A percentile compares a stretch with the other conserved stretches of the same genome.
These are phyloP conservation scores for Aureobasidium sp. DNA, from an alignment of 2,329 filamentous ascomycete genomes.

Conservation along the genomic window DNA sequence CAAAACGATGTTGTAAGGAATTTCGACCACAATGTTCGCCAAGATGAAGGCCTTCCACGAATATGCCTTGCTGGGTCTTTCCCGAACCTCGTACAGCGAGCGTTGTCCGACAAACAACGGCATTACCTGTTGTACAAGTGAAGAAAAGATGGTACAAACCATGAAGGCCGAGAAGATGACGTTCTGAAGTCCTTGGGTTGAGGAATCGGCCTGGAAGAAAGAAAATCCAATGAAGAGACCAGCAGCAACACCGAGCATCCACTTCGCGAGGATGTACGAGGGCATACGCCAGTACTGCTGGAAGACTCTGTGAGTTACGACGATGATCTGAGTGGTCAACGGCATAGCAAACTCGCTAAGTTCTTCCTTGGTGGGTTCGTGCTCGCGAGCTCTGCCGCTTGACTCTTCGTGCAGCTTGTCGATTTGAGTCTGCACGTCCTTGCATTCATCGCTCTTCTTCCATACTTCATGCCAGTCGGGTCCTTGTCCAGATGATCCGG, in stretches of 20 bases:
- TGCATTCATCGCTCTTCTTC: conserved; percentile 28
- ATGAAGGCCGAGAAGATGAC: conserved; percentile 47
- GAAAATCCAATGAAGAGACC: conserved; percentile 43
- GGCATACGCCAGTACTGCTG: conserved; percentile 43
- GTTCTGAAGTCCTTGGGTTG: conserved; percentile 39
- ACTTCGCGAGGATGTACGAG: conserved; percentile 49
- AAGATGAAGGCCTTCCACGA: conserved; percentile 69
- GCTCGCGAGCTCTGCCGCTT: conserved; percentile 22
- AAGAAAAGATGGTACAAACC: conserved; percentile 34
- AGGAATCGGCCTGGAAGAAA: conserved; percentile 34
- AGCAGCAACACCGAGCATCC: conserved; percentile 46
- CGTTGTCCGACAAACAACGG: conserved; percentile 54
- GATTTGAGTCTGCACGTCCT: conserved; percentile 32
- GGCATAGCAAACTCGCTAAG: conserved; percentile 40
- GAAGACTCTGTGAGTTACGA: conserved; percentile 37
- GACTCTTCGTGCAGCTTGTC: conserved; percentile 33
- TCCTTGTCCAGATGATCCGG: conserved; percentile 27
- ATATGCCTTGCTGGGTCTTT: conserved; percentile 62
- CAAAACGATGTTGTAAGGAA: conserved; percentile 59
- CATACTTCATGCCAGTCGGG: conserved; percentile 38
- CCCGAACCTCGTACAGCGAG: conserved; percentile 53
- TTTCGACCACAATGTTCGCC: conserved; percentile 64
- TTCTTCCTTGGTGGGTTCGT: conserved; percentile 28
- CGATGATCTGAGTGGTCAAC: conserved; percentile 29
- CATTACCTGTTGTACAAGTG: conserved; percentile 38